These are phyloP conservation scores for Cytospora mali DNA, from an alignment of 2,329 filamentous ascomycete species.

Conservation along the genomic window DNA sequence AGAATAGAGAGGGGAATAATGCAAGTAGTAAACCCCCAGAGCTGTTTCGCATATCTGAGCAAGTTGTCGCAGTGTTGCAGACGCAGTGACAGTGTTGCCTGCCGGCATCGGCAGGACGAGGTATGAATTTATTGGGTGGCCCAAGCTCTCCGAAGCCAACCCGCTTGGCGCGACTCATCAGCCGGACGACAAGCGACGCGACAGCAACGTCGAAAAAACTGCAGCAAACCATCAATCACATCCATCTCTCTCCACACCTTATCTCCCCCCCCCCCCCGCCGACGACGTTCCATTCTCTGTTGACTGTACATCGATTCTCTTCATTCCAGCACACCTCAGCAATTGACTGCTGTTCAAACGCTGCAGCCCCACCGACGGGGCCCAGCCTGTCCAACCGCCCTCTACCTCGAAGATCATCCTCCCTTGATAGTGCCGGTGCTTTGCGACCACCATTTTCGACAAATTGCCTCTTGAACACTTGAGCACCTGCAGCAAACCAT, in stretches of 20 bases:
- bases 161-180: constrained; percentile 9
- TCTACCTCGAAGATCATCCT: constrained; percentile 14
- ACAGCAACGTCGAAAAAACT: constrained; percentile 23
- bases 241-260: constrained; percentile 7
- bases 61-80: too few relatives aligned
- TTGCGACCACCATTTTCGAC: not conserved
- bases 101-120: not conserved
- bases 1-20: not conserved
- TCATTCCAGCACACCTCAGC: not conserved
- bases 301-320: not conserved
- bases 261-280: not conserved
- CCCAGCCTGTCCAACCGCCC: constrained; percentile 13
- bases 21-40: not conserved
- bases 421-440: constrained; percentile 15
- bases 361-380: constrained; percentile 20
- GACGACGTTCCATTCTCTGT: not conserved
- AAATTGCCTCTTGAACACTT: too few relatives aligned
- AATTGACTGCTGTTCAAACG: constrained; percentile 3
- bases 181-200: constrained; percentile 18
- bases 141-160: constrained; percentile 15
- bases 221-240: constrained; percentile 5
- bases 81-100: not conserved
- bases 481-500: not conserved
- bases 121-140: constrained; percentile 1
- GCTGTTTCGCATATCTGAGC: not conserved